Base-by-base conservation (phyloP, 1,284 basidiomycete species). In the Hemileia vastatrix region DNA sequence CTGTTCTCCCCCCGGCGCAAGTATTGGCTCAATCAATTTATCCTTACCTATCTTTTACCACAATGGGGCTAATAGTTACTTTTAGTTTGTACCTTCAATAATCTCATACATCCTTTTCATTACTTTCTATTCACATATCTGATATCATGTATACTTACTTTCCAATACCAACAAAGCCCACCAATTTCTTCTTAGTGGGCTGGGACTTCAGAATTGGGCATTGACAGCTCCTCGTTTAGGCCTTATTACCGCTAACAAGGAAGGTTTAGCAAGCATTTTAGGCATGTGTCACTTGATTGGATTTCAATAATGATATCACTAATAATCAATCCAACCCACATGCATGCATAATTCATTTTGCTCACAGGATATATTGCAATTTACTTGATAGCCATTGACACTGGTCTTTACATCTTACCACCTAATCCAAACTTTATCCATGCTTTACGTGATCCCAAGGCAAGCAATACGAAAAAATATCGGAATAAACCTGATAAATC, bases 281-380 rank as follows among this genome's bases (percentile, higher is more conserved):
- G 88, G 88, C 86, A 60, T 59, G 78, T 5, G 11, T 31, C 47
- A n/a, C 32, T 36, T 64, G 2, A 44, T 23, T 4, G 19, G 24
- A 18, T 31, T 51, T 58, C 36, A n/a, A 0, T 15, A n/a, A 2
- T 15, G 47, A 18, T 2, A 32, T 36, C 51, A 21, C 6, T 24
- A n/a, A 19, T 45, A 15, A n/a, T 27, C 40, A 23, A 24, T 49
- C 56, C 61, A 54, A 57, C n/a, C 54, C 40, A 15, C 27, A 2
- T 43, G 24, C 21, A 4, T 47, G 44, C 15, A 1, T 11, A 36
- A 8, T 32, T 48, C 13, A 18, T 43, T 19, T 23, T 31, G n/a
- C n/a, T 40, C 19, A 11, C 66, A 87, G 93, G 94, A 4, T 98
- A 98, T 76, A 80, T 95, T 6, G 82, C 90, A 0, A 85, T 98